A percentile compares a stretch with the other conserved stretches of the same genome.
phyloP scores from a whole-genome alignment of 2,329 filamentous ascomycete species.

The Malbranchea cinnamomea region DNA sequence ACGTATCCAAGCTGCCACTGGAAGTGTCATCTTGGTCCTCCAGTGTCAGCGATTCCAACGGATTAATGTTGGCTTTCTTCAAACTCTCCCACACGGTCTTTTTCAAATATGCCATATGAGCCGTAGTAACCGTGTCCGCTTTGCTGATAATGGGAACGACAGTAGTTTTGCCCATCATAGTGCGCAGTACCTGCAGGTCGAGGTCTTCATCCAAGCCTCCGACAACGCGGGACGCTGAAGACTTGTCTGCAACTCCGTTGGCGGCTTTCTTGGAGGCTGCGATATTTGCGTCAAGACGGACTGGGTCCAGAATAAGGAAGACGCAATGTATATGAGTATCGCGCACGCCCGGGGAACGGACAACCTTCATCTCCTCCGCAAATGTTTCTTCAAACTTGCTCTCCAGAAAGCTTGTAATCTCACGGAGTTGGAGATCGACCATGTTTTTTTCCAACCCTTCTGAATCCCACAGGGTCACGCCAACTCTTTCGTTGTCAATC shows the following conservation, averaged over 20 bases:
- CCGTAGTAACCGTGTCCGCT: slow-evolving; percentile 88
- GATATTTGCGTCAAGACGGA: slow-evolving; percentile 70
- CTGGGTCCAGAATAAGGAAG: slow-evolving; percentile 80
- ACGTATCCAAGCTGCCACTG: slow-evolving; percentile 21
- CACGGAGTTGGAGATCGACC: slow-evolving; percentile 82
- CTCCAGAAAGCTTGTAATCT: slow-evolving; percentile 85
- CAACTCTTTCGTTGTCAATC: slow-evolving; percentile 80
- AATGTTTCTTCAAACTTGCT: slow-evolving; percentile 98
- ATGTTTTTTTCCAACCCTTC: slow-evolving; percentile 88
- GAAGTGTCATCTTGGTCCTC: slow-evolving; percentile 55
- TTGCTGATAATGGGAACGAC: slow-evolving; percentile 94
- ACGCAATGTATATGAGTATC: slow-evolving; percentile 97
- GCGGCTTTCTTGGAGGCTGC: slow-evolving; percentile 45
- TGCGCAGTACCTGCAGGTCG: slow-evolving; percentile 77
- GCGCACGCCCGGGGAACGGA: slow-evolving; percentile 78
- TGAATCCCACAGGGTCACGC: slow-evolving; percentile 92
- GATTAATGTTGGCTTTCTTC: slow-evolving; percentile 73
- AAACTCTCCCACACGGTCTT: slow-evolving; percentile 79
- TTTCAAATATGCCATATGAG: slow-evolving; percentile 87
- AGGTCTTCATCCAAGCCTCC: slow-evolving; percentile 74
- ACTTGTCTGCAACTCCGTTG: slow-evolving; percentile 39
- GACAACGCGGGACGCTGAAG: slow-evolving; percentile 27
- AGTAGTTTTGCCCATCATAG: slow-evolving; percentile 81
- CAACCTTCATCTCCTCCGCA: slow-evolving; percentile 91
- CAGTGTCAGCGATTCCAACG: slow-evolving; percentile 69